Evolutionary conservation across 2,329 filamentous ascomycete species (phyloP).

Genomic region (Verticillium tricorpus): DNA sequence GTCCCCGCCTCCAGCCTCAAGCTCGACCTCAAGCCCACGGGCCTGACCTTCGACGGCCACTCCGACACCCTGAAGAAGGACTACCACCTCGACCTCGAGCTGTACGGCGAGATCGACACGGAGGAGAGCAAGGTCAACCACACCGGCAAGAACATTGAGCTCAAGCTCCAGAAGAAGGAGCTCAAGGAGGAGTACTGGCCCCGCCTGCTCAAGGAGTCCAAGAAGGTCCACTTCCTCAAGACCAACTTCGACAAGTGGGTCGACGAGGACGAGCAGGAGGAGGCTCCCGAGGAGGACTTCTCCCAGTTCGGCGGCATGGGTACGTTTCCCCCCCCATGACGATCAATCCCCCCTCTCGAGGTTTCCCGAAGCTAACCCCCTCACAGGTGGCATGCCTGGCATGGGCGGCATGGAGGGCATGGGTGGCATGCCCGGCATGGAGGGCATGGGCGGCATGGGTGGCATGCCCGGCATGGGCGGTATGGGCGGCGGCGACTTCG

Average conservation of each 20-base stretch:
- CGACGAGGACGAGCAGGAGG: conserved; percentile 97
- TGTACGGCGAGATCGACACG: conserved; percentile 87
- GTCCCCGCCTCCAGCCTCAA: conserved; percentile 71
- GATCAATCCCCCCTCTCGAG: neutral
- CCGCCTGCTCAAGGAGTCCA: conserved; percentile 81
- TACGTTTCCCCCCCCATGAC: conserved; percentile 28
- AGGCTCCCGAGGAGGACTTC: conserved; percentile 76
- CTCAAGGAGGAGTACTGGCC: conserved; percentile 94
- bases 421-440: conserved; percentile 61
- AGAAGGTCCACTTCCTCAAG: conserved; percentile 94
- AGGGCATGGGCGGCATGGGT: conserved; percentile 40
- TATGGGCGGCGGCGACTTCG: conserved; percentile 65
- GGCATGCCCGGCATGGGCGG: conserved; percentile 36
- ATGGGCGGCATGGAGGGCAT: conserved; percentile 42
- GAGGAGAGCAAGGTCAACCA: conserved; percentile 82
- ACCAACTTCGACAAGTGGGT: conserved; percentile 99
- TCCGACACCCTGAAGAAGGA: conserved; percentile 80
- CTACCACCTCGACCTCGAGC: conserved; percentile 81
- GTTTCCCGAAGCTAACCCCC: conserved; percentile 6
- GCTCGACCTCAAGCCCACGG: conserved; percentile 75
- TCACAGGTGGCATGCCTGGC: conserved; percentile 49
- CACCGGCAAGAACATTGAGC: conserved; percentile 80
- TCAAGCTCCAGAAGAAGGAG: conserved; percentile 96
- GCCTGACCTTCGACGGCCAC: conserved; percentile 76
- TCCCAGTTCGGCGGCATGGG: conserved; percentile 64